Evolutionary conservation across 768 basidiomycete genomes (phyloP).

Genomic region (Mycena filopes): DNA sequence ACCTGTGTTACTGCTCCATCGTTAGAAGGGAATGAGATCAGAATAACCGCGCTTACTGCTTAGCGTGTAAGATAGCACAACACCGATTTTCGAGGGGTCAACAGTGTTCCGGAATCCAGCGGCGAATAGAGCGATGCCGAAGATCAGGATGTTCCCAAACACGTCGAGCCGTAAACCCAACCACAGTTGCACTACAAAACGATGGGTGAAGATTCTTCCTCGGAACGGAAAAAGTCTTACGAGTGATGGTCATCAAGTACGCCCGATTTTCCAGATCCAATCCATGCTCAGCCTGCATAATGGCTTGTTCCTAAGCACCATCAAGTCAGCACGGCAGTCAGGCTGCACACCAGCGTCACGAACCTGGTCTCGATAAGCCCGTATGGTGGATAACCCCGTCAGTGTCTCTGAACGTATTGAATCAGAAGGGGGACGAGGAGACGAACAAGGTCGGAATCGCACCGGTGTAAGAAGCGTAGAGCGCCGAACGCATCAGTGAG

Average conservation of each 20-base stretch:
- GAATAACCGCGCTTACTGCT: constrained; percentile 51
- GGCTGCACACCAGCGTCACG: constrained; percentile 47
- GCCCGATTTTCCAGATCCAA: constrained; percentile 71
- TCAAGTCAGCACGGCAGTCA: constrained; percentile 55
- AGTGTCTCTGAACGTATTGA: constrained; percentile 57
- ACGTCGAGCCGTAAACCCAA: constrained; percentile 71
- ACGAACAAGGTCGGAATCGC: constrained; percentile 6
- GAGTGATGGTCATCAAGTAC: constrained; percentile 68
- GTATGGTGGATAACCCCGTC: constrained; percentile 71
- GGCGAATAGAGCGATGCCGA: constrained; percentile 78
- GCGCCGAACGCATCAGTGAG: constrained; percentile 66
- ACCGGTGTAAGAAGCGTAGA: constrained; percentile 71
- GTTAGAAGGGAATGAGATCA: background rate
- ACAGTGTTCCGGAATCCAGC: constrained; percentile 61
- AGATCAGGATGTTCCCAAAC: constrained; percentile 72
- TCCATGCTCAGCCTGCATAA: constrained; percentile 61
- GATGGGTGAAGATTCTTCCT: background rate
- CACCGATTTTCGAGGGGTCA: constrained; percentile 62
- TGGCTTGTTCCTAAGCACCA: constrained; percentile 53
- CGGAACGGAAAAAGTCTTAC: constrained; percentile 3
- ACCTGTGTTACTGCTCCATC: constrained; percentile 56
- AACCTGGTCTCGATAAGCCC: constrained; percentile 56
- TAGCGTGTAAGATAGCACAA: constrained; percentile 66
- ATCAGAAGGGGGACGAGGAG: background rate
- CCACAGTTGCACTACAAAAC: constrained; percentile 65